Evolutionary conservation across 345 rosid genomes (phyloP), one percentile per base, ranked within the genome.

Genomic region (Sisymbrium altissimum): DNA sequence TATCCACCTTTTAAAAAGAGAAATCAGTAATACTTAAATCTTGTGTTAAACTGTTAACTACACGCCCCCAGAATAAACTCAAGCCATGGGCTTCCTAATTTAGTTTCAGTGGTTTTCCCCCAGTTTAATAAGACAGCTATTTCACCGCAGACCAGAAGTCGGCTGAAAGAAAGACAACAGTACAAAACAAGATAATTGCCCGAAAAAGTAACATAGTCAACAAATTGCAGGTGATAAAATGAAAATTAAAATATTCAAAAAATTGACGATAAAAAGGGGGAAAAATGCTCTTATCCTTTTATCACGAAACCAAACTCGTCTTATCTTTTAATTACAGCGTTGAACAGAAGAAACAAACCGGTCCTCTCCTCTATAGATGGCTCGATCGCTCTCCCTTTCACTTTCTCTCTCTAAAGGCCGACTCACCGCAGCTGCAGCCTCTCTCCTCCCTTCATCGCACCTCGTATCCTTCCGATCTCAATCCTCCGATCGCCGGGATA

Each of bases 401-500:
- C 46, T 64, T 57, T 59, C 68, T 55, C 79, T 79, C 58, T 73
- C 62, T 9, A 79, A 53, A 69, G 1, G 7, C 60, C 70, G 74
- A 5, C 11, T 68, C 43, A 30, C 68, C 56, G 67, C 62, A 9
- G 25, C 66, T 41, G 21, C 49, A 15, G 25, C 50, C 5, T 68
- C 75, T 56, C 62, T 69, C 11, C 49, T 64, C 21, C 65, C 84
- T 17, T 68, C 80, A 8, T 62, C 82, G 3, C 77, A 77, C 25
- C 48, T 81, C 54, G 12, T 81, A 6, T 15, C 78, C 18, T 19
- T 66, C 52, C 83, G 84, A 23, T 38, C 79, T 3, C 85, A 81
- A 57, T 81, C 85, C 12, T 77, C 85, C 17, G 53, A 56, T 79
- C 83, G 77, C 18, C 76, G 86, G 49, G 5, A 43, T n/a, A 65